Percentiles rank a stretch among this genome's conserved stretches.
phyloP scores from a whole-genome alignment of 176 grass and related monocot genomes.

The Eleusine indica region DNA sequence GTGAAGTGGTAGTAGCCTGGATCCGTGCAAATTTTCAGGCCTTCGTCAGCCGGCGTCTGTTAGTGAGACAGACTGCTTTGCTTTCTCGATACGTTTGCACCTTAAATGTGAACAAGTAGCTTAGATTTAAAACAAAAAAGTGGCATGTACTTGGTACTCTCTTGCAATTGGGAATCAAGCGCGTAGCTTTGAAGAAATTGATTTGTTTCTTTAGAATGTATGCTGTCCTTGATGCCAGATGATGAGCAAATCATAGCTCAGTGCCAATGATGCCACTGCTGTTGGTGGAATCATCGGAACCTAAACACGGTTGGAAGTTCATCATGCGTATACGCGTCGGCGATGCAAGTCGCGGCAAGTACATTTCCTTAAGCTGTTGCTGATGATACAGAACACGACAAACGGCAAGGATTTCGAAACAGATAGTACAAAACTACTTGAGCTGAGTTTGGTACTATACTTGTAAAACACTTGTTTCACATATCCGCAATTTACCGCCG shows the following conservation, averaged over 20 bases:
- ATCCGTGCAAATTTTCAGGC: slow-evolving; percentile 49
- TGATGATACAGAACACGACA: slow-evolving; percentile 30
- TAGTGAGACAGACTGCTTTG: slow-evolving; percentile 35
- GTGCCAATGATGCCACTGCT: slow-evolving; percentile 28
- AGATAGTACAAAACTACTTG: background rate
- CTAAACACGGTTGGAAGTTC: slow-evolving; percentile 34
- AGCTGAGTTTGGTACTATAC: background rate
- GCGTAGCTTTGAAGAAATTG: background rate
- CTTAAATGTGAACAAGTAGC: slow-evolving; percentile 22
- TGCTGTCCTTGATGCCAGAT: slow-evolving; percentile 13
- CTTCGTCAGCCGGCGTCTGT: background rate
- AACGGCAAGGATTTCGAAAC: background rate
- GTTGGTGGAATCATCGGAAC: slow-evolving; percentile 43
- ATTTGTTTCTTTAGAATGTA: slow-evolving; percentile 4
- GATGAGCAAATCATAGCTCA: slow-evolving; percentile 30
- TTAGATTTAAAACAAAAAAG: slow-evolving; percentile 18
- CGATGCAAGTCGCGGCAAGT: background rate
- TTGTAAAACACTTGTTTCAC: slow-evolving; percentile 25
- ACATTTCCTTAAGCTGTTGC: slow-evolving; percentile 20
- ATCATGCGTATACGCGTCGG: slow-evolving; percentile 32
- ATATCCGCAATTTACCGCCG: background rate
- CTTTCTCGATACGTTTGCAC: slow-evolving; percentile 36
- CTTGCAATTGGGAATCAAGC: slow-evolving; percentile 5
- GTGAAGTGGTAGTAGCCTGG: slow-evolving; percentile 20
- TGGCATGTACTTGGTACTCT: background rate